Evolutionary conservation across 768 basidiomycete genomes (phyloP), one percentile per base, ranked within the genome.

Genomic region (Clathrus columnatus): DNA sequence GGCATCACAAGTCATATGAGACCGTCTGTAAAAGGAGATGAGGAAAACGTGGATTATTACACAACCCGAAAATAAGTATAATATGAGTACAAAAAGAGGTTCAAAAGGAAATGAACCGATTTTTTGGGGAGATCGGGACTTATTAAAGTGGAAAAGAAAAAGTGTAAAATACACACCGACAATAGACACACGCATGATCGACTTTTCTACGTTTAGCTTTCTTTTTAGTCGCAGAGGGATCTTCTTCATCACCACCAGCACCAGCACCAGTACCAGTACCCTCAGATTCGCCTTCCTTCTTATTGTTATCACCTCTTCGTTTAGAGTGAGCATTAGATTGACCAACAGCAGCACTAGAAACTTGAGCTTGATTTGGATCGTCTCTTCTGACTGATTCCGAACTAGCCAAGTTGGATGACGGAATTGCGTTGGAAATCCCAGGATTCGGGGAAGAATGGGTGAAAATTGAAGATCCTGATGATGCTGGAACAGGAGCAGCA

Each of bases 141-240:
- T 36, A n/a, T n/a, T n/a, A 36, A 36, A 36, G 10, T 2, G n/a
- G n/a, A 36, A 36, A 8, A 30, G 16, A 53, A 42, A 46, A 20
- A 36, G 48, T 26, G 44, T 45, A 89, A 80, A 89, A 88, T 75
- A 89, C 91, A 58, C 90, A 75, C 66, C 91, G 78, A 70, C 92
- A 96, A 69, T 94, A 96, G 43, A 96, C 73, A 67, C 92, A 96
- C 5, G 93, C 92, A 71, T 93, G 91, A 68, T 91, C 91, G 57
- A 91, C 89, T 68, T 93, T 93, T 54, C 89, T 73, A 59, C 90
- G 73, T 70, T 87, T 89, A 10, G 80, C 64, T 24, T 61, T 60
- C 53, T 70, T 71, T 24, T 63, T 59, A 57, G 73, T n/a, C 11
- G 36, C 36, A 36, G 36, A 4, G 10, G 36, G 7, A 36, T 36